These are phyloP conservation scores for Teratosphaeria pseudoeucalypti DNA, from an alignment of 2,329 filamentous ascomycete species.

Conservation along the genomic window DNA sequence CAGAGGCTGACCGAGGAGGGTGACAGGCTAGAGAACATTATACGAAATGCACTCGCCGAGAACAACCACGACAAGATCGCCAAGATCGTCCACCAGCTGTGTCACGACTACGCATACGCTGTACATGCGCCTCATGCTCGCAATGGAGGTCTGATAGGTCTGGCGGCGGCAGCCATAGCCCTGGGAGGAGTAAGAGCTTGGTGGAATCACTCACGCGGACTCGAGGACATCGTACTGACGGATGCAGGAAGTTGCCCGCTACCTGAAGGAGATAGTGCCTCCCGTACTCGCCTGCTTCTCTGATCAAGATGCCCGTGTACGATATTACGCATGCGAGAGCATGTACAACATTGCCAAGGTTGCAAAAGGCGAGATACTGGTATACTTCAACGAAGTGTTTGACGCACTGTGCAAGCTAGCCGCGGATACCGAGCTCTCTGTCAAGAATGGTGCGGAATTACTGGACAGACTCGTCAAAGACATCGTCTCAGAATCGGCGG, in stretches of 20 bases:
- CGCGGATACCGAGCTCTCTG: constrained; percentile 89
- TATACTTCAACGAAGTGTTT: constrained; percentile 98
- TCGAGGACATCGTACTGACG: constrained; percentile 6
- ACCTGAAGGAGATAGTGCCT: constrained; percentile 86
- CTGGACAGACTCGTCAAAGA: constrained; percentile 92
- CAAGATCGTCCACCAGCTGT: constrained; percentile 88
- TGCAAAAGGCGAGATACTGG: constrained; percentile 89
- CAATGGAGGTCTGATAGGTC: constrained; percentile 89
- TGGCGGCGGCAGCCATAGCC: constrained; percentile 92
- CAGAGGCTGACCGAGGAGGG: constrained; percentile 6
- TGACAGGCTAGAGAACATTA: constrained; percentile 72
- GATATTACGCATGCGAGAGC: constrained; percentile 97
- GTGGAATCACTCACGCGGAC: background rate
- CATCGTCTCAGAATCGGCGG: constrained; percentile 88
- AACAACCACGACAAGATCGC: constrained; percentile 73
- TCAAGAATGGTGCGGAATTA: constrained; percentile 95
- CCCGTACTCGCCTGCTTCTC: constrained; percentile 95
- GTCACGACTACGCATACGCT: constrained; percentile 94
- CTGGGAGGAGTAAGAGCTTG: constrained; percentile 67
- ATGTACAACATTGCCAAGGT: constrained; percentile 99
- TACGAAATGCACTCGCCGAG: constrained; percentile 68
- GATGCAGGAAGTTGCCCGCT: constrained; percentile 74
- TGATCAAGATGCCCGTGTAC: constrained; percentile 91
- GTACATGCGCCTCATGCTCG: constrained; percentile 93
- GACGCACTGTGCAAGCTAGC: constrained; percentile 95